Evolutionary conservation across 345 rosid species (phyloP), one percentile per base, ranked within the genome.

Genomic region (Durio zibethinus): DNA sequence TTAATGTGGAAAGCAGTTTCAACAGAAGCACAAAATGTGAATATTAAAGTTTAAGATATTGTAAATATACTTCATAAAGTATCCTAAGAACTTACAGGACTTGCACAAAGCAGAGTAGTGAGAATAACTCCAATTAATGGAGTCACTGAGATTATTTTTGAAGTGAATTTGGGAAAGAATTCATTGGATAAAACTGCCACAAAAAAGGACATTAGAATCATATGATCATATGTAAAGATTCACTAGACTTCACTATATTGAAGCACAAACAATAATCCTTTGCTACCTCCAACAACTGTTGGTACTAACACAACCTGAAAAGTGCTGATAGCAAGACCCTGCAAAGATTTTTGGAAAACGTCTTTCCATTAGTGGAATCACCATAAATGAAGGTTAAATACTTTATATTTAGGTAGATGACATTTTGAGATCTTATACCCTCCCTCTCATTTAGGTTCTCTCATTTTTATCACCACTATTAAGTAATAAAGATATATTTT

Each of bases 261-360:
- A 40, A 40, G 25, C 7, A 21, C 42, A 67, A 65, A 66, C 50
- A 48, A 62, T 27, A 15, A n/a, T 71, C 31, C 42, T 33, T 42
- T 65, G 60, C 76, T 80, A 93, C 99, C 98, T 90, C 98, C 99
- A 63, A 93, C 53, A 59, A 95, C 53, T 23, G 99, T 93, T 76
- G 98, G 98, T 74, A 95, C 84, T 83, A 95, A 82, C 80, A 95
- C 99, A 62, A 95, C 98, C 88, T 95, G 99, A 74, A 95, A 95
- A 63, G 99, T 95, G 83, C 99, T 95, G 69, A 95, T 48, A 71
- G 98, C 99, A 56, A 93, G 87, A 70, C 98, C 98, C 98, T 95
- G 90, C 73, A 81, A 73, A 74, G 47, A 72, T 43, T 42, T 42
- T 42, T 31, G 61, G 78, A 64, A 77, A 42, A 56, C 7, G 62